phyloP scores from a whole-genome alignment of 2,329 filamentous ascomycete genomes.

The Acephala macrosclerotiorum region DNA sequence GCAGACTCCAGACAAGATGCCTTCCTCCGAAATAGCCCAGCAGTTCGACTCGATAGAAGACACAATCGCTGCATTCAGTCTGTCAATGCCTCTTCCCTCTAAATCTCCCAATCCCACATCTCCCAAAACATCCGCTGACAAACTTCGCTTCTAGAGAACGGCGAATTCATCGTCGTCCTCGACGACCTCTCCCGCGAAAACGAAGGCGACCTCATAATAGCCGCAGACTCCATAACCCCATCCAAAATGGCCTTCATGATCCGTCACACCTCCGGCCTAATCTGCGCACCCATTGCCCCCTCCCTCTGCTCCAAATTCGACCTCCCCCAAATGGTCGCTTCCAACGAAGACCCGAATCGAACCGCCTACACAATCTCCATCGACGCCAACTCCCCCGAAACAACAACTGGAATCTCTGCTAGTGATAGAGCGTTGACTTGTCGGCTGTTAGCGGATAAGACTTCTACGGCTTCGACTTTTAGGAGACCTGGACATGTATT shows the following conservation, averaged over 20 bases:
- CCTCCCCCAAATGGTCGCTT: conserved; percentile 88
- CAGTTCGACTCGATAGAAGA: conserved; percentile 72
- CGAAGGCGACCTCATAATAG: conserved; percentile 97
- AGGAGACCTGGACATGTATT: conserved; percentile 89
- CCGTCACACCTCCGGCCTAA: conserved; percentile 86
- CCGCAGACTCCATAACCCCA: conserved; percentile 82
- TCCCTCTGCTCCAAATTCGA: conserved; percentile 72
- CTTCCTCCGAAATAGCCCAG: conserved; percentile 39
- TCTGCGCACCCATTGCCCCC: conserved; percentile 85
- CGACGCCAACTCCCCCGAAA: conserved; percentile 75
- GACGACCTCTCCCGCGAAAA: conserved; percentile 94
- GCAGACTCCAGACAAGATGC: conserved; percentile 34
- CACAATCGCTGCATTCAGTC: conserved; percentile 70
- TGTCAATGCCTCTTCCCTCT: conserved; percentile 39
- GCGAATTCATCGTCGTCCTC: conserved; percentile 95
- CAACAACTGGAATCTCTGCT: conserved; percentile 90
- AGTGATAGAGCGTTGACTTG: conserved; percentile 86
- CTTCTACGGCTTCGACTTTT: conserved; percentile 63
- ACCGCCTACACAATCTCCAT: conserved; percentile 95
- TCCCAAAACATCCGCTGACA: background rate
- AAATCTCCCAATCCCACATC: background rate
- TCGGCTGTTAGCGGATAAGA: conserved; percentile 74
- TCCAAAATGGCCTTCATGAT: conserved; percentile 97
- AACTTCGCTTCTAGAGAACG: conserved; percentile 61
- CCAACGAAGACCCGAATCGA: conserved; percentile 78